Evolutionary conservation across 2,329 filamentous ascomycete species (phyloP), one percentile per base, ranked within the genome.

Genomic region (Colletotrichum coccodes): DNA sequence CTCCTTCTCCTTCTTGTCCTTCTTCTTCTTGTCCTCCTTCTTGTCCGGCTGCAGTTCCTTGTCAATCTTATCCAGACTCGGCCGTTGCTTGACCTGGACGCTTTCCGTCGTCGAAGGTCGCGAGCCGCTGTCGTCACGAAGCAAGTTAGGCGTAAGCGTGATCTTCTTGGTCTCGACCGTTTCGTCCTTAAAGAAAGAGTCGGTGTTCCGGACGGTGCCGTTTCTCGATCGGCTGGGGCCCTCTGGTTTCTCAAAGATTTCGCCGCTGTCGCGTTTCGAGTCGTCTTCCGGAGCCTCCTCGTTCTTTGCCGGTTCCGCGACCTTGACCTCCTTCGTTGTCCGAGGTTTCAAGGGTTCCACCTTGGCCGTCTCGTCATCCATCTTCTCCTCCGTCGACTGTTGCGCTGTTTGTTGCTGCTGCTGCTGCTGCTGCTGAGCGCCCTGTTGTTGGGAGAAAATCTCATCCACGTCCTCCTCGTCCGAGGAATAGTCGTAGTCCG

Each of bases 121-220:
- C 16, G 80, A 73, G 46, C 84, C 81, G 72, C 84, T 86, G 73
- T 98, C 95, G 73, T 98, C 95, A 47, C 95, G 91, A 46, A 98
- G 84, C 60, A 99, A 82, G 73, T 97, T 97, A 1, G 96, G 96
- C 4, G 96, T 99, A 50, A 99, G 87, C 0, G 95, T 97, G 73
- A 99, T 98, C 83, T 98, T 98, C 80, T 97, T 94, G 3, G 96
- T 98, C 80, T 98, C 96, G 42, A 94, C 92, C 36, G 90, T 94
- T 76, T 99, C 95, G 76, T 98, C 96, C 79, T 94, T 97, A 85
- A 98, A 98, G 85, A 98, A 98, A 1, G 95, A 97, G 80, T 98
- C 95, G 5, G 94, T 95, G 77, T 97, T 97, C 71, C 95, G 89
- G 50, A 97, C 88, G 26, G 93, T 95, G 47, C 94, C 94, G 74